Percentiles rank a stretch among this genome's conserved stretches.
These are phyloP conservation scores for Tulasnella sp. DNA, from an alignment of 768 basidiomycete species.

Conservation along the genomic window DNA sequence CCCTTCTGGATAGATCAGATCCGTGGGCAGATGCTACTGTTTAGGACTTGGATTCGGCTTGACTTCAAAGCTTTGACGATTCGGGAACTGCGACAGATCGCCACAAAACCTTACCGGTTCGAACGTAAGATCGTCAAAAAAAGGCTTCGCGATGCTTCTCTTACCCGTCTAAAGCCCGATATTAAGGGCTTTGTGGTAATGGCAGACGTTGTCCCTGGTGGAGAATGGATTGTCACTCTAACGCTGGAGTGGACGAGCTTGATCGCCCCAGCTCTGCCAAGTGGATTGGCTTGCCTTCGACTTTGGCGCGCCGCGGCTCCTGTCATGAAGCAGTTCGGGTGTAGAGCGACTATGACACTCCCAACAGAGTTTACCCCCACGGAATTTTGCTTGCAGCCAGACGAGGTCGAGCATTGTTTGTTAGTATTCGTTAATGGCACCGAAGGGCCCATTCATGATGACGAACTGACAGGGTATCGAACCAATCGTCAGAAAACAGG, in stretches of 20 bases:
- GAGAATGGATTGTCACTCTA: background rate
- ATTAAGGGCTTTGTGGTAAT: background rate
- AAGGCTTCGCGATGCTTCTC: background rate
- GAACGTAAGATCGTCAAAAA: background rate
- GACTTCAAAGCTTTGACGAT: background rate
- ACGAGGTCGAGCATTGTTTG: no score
- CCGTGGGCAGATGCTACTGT: background rate
- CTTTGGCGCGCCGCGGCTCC: background rate
- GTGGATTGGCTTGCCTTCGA: background rate
- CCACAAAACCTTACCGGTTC: background rate
- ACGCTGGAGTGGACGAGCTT: background rate
- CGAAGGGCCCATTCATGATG: no score
- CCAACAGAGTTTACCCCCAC: background rate
- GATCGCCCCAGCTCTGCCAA: no score
- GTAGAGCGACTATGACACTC: background rate
- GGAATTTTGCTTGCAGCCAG: background rate
- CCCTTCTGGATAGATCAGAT: background rate
- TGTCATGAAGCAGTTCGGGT: background rate
- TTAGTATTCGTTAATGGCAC: no score
- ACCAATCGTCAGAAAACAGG: no score
- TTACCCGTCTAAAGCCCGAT: background rate
- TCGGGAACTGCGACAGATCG: background rate
- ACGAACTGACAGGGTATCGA: no score
- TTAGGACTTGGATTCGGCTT: background rate
- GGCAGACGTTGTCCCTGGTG: background rate